Conservation (phyloP, 345 rosid species). For the Triadica sebifera region DNA sequence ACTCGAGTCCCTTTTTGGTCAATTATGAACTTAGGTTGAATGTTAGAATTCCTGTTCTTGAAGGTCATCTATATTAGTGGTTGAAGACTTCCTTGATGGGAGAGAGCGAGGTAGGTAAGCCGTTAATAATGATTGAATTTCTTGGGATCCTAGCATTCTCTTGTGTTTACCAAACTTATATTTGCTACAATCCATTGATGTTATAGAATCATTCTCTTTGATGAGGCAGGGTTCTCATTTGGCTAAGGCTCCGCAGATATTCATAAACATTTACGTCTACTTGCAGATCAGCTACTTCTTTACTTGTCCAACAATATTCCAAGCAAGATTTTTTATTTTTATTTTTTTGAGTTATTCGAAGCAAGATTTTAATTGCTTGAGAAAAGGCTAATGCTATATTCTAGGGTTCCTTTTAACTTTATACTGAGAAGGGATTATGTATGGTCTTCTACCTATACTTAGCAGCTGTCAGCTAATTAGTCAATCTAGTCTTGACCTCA, state of each 20-base stretch:
- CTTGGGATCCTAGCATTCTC: slow-evolving; percentile 6
- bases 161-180: neutral
- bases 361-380: slow-evolving; percentile 1
- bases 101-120: neutral
- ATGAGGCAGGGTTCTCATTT: neutral
- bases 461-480: neutral
- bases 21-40: neutral
- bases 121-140: neutral
- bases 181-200: neutral
- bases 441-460: neutral
- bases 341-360: no score
- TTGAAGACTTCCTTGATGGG: neutral
- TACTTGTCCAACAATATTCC: neutral
- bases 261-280: no score
- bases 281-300: neutral
- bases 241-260: no score
- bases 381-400: neutral
- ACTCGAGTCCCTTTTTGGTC: neutral
- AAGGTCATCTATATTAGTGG: neutral
- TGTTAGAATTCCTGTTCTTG: neutral
- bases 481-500: neutral
- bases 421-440: neutral
- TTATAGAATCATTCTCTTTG: neutral
- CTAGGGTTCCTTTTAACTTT: neutral
- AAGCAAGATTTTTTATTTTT: slow-evolving; percentile 4